phyloP scores from a whole-genome alignment of 768 basidiomycete genomes.

The Trichaptum fuscoviolaceum region DNA sequence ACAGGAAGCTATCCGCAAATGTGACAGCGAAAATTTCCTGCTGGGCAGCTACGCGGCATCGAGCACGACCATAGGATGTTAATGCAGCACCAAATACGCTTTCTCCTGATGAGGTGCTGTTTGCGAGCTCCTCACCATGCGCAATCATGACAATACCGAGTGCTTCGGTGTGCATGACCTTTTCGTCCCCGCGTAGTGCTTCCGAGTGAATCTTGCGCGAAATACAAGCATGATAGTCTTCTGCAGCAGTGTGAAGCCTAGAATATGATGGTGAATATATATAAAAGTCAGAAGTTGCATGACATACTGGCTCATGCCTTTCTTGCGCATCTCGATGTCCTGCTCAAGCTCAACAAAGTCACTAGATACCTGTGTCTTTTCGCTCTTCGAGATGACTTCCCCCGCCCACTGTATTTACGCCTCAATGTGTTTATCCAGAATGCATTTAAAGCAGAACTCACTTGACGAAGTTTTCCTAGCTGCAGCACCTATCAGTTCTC shows the following conservation, averaged over 20 bases:
- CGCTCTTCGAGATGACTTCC: constrained; percentile 79
- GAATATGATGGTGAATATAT: background rate
- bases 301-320: constrained; percentile 67
- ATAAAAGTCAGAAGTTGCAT: constrained; percentile 4
- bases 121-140: constrained; percentile 78
- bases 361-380: constrained; percentile 72
- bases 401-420: constrained; percentile 70
- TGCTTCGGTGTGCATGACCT: constrained; percentile 70
- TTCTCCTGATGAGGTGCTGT: constrained; percentile 29
- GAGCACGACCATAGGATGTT: constrained; percentile 71
- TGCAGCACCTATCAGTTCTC: constrained; percentile 21
- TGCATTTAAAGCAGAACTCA: constrained; percentile 26
- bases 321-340: constrained; percentile 76
- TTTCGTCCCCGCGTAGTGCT: constrained; percentile 52
- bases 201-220: constrained; percentile 72
- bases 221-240: constrained; percentile 63
- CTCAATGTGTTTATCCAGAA: constrained; percentile 11
- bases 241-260: constrained; percentile 70
- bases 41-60: constrained; percentile 78
- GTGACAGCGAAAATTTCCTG: constrained; percentile 77
- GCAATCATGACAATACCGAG: constrained; percentile 84
- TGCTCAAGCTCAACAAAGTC: constrained; percentile 79
- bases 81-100: constrained; percentile 74
- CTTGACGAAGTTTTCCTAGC: constrained; percentile 79
- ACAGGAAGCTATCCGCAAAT: constrained; percentile 68